These are phyloP conservation scores for Apiotrichum porosum DNA, from an alignment of 1,284 basidiomycete species.

Conservation along the genomic window DNA sequence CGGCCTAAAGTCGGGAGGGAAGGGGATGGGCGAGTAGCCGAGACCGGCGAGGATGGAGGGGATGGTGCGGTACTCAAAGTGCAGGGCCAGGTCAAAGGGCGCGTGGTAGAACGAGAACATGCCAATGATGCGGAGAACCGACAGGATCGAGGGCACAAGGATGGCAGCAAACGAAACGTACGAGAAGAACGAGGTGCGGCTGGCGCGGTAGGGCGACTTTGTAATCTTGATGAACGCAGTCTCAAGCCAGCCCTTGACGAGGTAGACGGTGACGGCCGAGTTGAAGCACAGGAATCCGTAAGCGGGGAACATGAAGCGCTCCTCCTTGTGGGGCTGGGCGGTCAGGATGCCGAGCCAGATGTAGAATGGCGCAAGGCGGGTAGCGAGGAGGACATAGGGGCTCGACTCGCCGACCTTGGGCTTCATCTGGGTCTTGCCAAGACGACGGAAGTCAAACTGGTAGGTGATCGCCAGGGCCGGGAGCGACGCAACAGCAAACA, in stretches of 20 bases:
- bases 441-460: slow-evolving; percentile 66
- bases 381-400: slow-evolving; percentile 66
- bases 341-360: slow-evolving; percentile 79
- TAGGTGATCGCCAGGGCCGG: slow-evolving; percentile 77
- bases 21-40: slow-evolving; percentile 54
- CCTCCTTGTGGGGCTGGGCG: slow-evolving; percentile 89
- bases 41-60: slow-evolving; percentile 72
- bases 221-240: slow-evolving; percentile 66
- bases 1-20: slow-evolving; percentile 28
- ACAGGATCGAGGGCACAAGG: slow-evolving; percentile 61
- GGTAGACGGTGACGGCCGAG: slow-evolving; percentile 77
- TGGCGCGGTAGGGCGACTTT: slow-evolving; percentile 80
- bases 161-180: slow-evolving; percentile 68
- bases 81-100: slow-evolving; percentile 68
- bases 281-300: slow-evolving; percentile 93
- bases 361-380: slow-evolving; percentile 80
- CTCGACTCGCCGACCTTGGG: slow-evolving; percentile 60
- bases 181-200: slow-evolving; percentile 68
- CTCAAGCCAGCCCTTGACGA: slow-evolving; percentile 81
- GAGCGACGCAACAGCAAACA: slow-evolving; percentile 71
- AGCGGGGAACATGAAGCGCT: slow-evolving; percentile 93
- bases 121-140: slow-evolving; percentile 71
- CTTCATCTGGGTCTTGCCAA: slow-evolving; percentile 60
- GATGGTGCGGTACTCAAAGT: slow-evolving; percentile 72
- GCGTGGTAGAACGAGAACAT: slow-evolving; percentile 86